Conservation (phyloP, 192 early-diverging fungal species). For the Phycomyces nitens region DNA sequence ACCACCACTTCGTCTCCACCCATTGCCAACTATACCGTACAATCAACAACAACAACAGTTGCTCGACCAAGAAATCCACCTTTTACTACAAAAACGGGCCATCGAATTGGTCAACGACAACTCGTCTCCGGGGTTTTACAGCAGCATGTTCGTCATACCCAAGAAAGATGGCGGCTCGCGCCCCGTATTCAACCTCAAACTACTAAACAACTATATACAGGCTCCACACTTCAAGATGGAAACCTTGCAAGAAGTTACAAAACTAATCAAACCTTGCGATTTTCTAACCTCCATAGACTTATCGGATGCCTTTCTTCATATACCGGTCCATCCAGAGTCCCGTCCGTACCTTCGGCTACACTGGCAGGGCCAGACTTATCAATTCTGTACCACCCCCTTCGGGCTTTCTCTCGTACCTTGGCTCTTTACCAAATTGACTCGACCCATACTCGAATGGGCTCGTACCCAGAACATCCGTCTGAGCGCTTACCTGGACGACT, state of each 20-base stretch:
- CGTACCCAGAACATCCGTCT: not conserved
- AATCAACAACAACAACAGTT: not conserved
- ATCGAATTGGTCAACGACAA: no score
- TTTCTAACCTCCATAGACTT: not conserved
- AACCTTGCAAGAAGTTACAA: not conserved
- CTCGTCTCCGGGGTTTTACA: not conserved
- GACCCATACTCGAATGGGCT: constrained; percentile 7
- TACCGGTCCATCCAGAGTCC: not conserved
- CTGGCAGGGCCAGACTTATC: not conserved
- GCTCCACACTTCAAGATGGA: not conserved
- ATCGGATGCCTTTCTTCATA: not conserved
- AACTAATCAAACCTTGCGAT: not conserved
- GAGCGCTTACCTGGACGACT: constrained; percentile 5
- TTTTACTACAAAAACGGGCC: no score
- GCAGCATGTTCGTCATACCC: no score
- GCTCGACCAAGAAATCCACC: not conserved
- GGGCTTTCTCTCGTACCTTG: not conserved
- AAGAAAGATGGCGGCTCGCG: not conserved
- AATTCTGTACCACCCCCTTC: no score
- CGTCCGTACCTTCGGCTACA: not conserved
- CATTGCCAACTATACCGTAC: constrained; percentile 10
- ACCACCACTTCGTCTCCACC: no score
- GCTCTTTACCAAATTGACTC: no score
- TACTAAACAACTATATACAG: not conserved
- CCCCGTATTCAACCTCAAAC: not conserved